Conservation (phyloP, 2,329 filamentous ascomycete species). For the Rhytidhysteron rufulum region DNA sequence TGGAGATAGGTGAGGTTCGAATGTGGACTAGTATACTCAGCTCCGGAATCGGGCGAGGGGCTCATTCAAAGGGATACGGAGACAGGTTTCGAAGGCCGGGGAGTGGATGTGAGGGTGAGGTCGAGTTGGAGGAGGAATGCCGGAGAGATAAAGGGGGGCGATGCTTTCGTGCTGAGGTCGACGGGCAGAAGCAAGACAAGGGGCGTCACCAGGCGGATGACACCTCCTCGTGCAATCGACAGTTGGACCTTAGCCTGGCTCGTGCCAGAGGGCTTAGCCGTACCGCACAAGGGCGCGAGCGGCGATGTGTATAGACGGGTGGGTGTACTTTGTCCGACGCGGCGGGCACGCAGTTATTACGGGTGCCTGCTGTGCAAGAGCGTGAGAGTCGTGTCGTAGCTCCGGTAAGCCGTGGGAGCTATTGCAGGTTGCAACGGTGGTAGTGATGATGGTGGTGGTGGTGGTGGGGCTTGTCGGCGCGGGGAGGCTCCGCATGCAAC, state of each 20-base stretch:
- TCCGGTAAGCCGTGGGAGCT: too few relatives aligned
- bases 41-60: slow-evolving; percentile 32
- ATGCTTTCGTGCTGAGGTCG: neutral
- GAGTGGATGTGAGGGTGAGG: slow-evolving; percentile 4
- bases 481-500: too few relatives aligned
- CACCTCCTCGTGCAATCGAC: slow-evolving; percentile 3
- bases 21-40: slow-evolving; percentile 26
- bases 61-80: slow-evolving; percentile 31
- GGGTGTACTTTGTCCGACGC: too few relatives aligned
- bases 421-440: too few relatives aligned
- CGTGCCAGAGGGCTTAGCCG: slow-evolving; percentile 8
- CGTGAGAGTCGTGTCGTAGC: too few relatives aligned
- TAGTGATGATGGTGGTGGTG: too few relatives aligned
- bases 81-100: slow-evolving; percentile 6
- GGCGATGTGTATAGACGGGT: too few relatives aligned
- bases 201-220: slow-evolving; percentile 10
- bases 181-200: slow-evolving; percentile 9
- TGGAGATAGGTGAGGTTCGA: slow-evolving; percentile 33
- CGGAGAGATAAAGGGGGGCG: neutral
- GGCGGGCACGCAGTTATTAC: too few relatives aligned
- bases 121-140: neutral
- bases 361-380: too few relatives aligned
- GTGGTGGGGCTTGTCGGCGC: too few relatives aligned
- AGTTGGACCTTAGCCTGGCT: too few relatives aligned
- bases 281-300: too few relatives aligned